Base-by-base conservation (phyloP, 352 stramenopile species). In the Phytophthora tentaculata region DNA sequence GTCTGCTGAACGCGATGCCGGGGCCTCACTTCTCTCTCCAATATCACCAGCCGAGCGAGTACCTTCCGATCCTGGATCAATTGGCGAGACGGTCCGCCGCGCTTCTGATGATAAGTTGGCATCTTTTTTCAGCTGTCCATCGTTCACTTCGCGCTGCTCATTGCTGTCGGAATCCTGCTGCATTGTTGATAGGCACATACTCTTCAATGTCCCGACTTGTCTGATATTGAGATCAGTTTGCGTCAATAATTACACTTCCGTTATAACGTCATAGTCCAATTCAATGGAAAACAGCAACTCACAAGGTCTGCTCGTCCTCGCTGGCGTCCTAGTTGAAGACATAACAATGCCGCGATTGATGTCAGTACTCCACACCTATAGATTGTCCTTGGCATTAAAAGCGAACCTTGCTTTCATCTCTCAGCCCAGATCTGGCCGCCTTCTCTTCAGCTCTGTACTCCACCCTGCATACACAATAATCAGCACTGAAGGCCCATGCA, bases 191-290 rank as follows among this genome's bases (percentile, higher is more conserved):
- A 76, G 54, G 17, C 63, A 69, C 54, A 74, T 71, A 23, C 68
- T 74, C 45, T 79, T 74, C 49, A 74, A 62, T 5, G 72, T 79
- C 12, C 60, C 67, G 17, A 69, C 64, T 64, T 74, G 60, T 35
- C 72, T 79, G 51, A 26, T 3, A 32, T 9, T 32, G 3, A 54
- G 53, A 48, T 47, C n/a, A 54, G 39, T 50, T 51, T 7, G 50
- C 17, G 67, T 14, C 22, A 61, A 37, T 63, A 20, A 65, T 48
- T 49, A 55, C 22, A 64, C 37, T 22, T 20, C 22, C 26, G 12
- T 17, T 45, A 56, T 9, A 56, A 22, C 20, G 49, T 43, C 17
- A 57, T 24, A 47, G 9, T 23, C 59, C 23, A 49, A 16, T 17
- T n/a, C 20, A 56, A 63, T 29, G 0, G 9, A 49, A 32, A 44